Base-by-base conservation (phyloP, 2,329 filamentous ascomycete genomes). In the Mariannaea elegans region DNA sequence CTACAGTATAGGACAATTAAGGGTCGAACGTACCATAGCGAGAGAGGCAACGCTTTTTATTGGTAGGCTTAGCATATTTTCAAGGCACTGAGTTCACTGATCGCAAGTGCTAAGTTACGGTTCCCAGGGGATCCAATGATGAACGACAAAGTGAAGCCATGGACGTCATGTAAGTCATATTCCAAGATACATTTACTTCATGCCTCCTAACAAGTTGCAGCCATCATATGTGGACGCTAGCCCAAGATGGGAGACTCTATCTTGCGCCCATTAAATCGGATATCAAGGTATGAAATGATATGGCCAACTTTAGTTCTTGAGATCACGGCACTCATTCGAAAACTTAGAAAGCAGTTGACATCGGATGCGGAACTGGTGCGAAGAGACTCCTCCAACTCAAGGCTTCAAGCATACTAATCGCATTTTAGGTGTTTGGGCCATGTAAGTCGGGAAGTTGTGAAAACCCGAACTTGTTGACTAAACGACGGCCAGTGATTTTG, bases 221-320 rank as follows among this genome's bases (percentile, higher is more conserved):
- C 36, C 60, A 62, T 23, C 60, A 62, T 34, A 62, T 48, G 36
- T 87, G 23, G 83, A 87, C 65, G 73, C 86, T 36, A 81, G 84
- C 42, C 85, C 84, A 6, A 84, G 86, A 32, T n/a, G 56, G 56
- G 12, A 42, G 38, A 23, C 42, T 62, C 7, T 47, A 62, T 31
- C 23, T 48, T 18, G 60, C 60, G 1, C 60, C 60, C 36, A 31
- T 62, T 19, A 16, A 39, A 12, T 16, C 24, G 1, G 47, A 56
- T 8, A 46, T 59, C 18, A 39, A 56, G 51, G 60, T 62, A 18
- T 38, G 13, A 8, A 41, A 21, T 21, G 13, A 3, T n/a, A 9
- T 8, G 21, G 2, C 13, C 10, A 14, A 6, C 23, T 14, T 14
- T 8, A n/a, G 9, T 3, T n/a, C 21, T 12, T n/a, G 12, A 24